Evolutionary conservation across 345 rosid genomes (phyloP), one percentile per base, ranked within the genome.

Genomic region (Syzygium aromaticum): DNA sequence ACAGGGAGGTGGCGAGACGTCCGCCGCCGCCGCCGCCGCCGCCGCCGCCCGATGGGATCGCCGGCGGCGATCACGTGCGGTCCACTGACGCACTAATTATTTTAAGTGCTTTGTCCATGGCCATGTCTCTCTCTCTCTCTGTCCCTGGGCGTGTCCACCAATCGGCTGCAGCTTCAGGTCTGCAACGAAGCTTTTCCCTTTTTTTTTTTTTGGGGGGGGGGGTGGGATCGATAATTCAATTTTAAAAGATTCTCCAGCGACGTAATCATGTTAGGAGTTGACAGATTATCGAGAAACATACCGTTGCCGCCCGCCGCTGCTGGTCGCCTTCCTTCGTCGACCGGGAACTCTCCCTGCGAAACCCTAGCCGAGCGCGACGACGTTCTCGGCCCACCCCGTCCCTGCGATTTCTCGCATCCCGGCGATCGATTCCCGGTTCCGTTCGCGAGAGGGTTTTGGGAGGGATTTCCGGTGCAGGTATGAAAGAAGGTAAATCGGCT

Each of bases 401-500:
- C 46, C 46, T 43, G 15, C 16, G 64, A 59, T 59, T 15, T 59
- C 27, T 28, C 64, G 64, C 64, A 59, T 11, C 30, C 27, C 16
- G 64, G 27, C 30, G 64, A 59, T 27, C 64, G 30, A 59, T 59
- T 59, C 1, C 64, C 27, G 15, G 63, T 11, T 19, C 22, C 33
- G 30, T 27, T 57, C 9, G 40, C 49, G 23, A 22, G 49, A 73
- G 82, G 38, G 38, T 38, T 25, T 28, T 28, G 11, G 49, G 82
- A 73, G 40, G n/a, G 19, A 73, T 78, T 54, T 57, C 86, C 13
- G 84, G 38, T 63, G 27, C 64, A 88, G 86, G 83, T 40, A 94
- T 95, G 97, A 95, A 95, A 90, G 94, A 95, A 91, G 87, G 89
- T 51, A 93, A 94, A 89, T 89, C 92, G 17, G 91, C 61, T 19